Conservation (phyloP, 257 asterid genomes). For the Lycium barbarum region DNA sequence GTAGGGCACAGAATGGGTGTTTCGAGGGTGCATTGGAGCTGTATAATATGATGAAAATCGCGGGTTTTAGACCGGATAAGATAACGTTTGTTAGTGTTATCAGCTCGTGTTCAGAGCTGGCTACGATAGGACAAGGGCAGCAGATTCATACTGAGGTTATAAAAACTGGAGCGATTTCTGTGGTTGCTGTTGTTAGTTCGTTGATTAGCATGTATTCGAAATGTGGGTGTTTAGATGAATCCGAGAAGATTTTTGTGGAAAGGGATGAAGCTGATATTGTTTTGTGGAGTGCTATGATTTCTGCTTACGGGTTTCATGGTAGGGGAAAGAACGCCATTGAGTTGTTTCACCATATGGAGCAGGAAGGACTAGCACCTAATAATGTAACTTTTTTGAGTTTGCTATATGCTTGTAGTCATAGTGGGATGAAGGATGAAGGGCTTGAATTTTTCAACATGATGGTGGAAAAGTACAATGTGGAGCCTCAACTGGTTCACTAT, state of each 20-base stretch:
- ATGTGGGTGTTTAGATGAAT: slow-evolving; percentile 84
- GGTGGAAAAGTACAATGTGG: slow-evolving; percentile 52
- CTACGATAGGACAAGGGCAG: slow-evolving; percentile 88
- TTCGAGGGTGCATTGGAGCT: slow-evolving; percentile 62
- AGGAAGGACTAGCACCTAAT: slow-evolving; percentile 56
- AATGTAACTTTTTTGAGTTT: slow-evolving; percentile 81
- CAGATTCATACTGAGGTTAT: slow-evolving; percentile 85
- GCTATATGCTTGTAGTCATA: slow-evolving; percentile 89
- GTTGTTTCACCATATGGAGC: slow-evolving; percentile 65
- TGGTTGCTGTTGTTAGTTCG: slow-evolving; percentile 69
- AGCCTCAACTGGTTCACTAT: slow-evolving; percentile 82
- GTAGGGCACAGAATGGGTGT: slow-evolving; percentile 80
- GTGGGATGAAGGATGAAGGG: slow-evolving; percentile 80
- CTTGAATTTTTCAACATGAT: slow-evolving; percentile 65
- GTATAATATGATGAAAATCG: slow-evolving; percentile 60
- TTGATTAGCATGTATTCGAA: slow-evolving; percentile 86
- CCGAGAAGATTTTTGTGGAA: slow-evolving; percentile 66
- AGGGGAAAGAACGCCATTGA: slow-evolving; percentile 73
- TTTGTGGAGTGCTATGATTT: slow-evolving; percentile 79
- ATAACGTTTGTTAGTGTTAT: slow-evolving; percentile 83
- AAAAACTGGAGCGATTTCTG: slow-evolving; percentile 65
- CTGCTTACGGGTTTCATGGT: slow-evolving; percentile 95
- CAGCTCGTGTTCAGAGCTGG: slow-evolving; percentile 79
- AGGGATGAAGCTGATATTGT: slow-evolving; percentile 58
- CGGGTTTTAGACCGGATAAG: slow-evolving; percentile 71